Percentiles rank a stretch among this genome's conserved stretches.
These are phyloP conservation scores for Phytophthora nicotianae DNA, from an alignment of 352 stramenopile species.

Conservation along the genomic window DNA sequence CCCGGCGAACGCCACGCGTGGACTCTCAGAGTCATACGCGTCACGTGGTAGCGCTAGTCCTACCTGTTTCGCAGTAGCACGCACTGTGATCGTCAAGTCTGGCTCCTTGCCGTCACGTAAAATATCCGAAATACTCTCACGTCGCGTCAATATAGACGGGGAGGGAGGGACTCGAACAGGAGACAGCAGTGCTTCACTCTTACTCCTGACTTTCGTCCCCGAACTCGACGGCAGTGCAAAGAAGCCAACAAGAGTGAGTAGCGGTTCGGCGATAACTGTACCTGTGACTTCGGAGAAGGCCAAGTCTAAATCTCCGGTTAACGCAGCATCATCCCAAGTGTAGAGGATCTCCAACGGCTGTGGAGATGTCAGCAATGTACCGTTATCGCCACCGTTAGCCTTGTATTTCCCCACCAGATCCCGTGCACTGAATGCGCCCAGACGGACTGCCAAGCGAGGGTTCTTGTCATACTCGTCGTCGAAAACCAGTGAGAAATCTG, in stretches of 20 bases:
- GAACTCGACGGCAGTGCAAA: constrained; percentile 50
- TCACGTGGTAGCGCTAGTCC: constrained; percentile 63
- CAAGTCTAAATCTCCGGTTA: constrained; percentile 58
- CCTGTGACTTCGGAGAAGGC: constrained; percentile 53
- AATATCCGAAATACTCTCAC: constrained; percentile 63
- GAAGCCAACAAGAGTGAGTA: constrained; percentile 57
- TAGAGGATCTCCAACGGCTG: constrained; percentile 55
- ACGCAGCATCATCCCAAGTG: constrained; percentile 55
- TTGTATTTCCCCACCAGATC: constrained; percentile 43
- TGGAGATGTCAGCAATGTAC: constrained; percentile 49
- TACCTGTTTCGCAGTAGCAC: constrained; percentile 51
- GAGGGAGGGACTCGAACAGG: constrained; percentile 14
- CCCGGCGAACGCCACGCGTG: constrained; percentile 55
- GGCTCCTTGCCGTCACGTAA: constrained; percentile 45
- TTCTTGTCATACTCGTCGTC: constrained; percentile 50
- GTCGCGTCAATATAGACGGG: constrained; percentile 30
- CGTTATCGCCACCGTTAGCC: constrained; percentile 1
- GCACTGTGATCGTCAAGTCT: constrained; percentile 57
- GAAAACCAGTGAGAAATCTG: constrained; percentile 41
- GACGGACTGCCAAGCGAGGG: constrained; percentile 45
- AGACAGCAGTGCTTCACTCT: constrained; percentile 10
- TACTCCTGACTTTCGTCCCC: constrained; percentile 1
- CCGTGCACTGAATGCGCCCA: constrained; percentile 46
- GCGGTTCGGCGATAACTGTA: constrained; percentile 53
- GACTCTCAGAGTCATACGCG: constrained; percentile 40